These are phyloP conservation scores for Mycena albidolilacea DNA, from an alignment of 768 basidiomycete genomes.

Conservation along the genomic window DNA sequence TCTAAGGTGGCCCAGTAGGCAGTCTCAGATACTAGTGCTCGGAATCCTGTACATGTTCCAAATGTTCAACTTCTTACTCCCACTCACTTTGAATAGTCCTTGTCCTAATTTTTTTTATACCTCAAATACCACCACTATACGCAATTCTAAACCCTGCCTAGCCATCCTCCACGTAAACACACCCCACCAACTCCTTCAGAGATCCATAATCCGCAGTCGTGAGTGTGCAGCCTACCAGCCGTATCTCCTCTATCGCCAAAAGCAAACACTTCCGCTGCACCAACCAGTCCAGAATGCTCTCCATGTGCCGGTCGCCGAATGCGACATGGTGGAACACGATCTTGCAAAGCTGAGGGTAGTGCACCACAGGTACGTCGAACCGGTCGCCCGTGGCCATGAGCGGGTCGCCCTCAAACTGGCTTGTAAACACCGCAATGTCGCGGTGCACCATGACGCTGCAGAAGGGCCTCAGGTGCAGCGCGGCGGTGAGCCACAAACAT, in stretches of 20 bases:
- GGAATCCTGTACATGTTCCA: no score
- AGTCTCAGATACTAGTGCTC: no score
- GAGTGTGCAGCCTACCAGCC: conserved; percentile 9
- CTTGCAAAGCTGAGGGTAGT: conserved; percentile 21
- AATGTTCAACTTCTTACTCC: no score
- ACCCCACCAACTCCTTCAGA: conserved; percentile 23
- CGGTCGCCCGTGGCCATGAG: conserved; percentile 26
- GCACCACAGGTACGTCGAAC: conserved; percentile 18
- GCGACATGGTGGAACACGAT: conserved; percentile 6
- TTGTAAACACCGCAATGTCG: conserved; percentile 15
- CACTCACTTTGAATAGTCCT: no score
- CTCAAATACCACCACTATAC: no score
- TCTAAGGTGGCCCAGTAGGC: no score
- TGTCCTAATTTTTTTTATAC: no score
- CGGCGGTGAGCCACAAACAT: background rate
- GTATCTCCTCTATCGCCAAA: conserved; percentile 22
- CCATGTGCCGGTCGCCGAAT: conserved; percentile 7
- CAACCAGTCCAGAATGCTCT: conserved; percentile 28
- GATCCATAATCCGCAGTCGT: conserved; percentile 16
- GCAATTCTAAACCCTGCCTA: background rate
- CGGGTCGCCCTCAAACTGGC: conserved; percentile 22
- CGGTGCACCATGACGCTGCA: conserved; percentile 7
- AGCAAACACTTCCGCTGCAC: conserved; percentile 31
- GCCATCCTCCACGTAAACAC: background rate
- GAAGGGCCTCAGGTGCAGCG: conserved; percentile 9